Conservation (phyloP, 2,329 filamentous ascomycete genomes). For the Calonectria honghensis region DNA sequence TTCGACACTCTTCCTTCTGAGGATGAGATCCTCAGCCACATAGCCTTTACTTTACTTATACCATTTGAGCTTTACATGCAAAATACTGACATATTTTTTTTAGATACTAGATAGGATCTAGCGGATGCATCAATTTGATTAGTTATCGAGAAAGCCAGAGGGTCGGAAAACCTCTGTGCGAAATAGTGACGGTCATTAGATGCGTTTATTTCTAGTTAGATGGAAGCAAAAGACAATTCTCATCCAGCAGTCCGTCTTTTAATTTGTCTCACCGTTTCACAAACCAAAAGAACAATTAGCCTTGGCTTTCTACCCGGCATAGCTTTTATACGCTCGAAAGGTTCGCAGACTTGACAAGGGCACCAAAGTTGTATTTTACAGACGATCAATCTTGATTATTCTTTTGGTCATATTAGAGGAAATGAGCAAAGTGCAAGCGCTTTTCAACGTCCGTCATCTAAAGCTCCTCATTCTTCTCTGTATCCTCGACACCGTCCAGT, state of each 20-base stretch:
- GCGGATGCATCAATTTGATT: too few relatives aligned
- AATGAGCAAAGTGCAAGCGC: not conserved
- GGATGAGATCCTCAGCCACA: not conserved
- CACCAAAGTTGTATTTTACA: not conserved
- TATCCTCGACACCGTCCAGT: conserved; percentile 60
- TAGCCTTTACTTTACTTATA: not conserved
- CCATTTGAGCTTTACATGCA: not conserved
- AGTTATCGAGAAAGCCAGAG: too few relatives aligned
- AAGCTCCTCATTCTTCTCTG: conserved; percentile 40
- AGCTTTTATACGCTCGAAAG: too few relatives aligned
- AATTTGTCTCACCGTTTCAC: too few relatives aligned
- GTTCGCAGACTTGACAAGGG: too few relatives aligned
- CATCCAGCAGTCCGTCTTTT: not conserved
- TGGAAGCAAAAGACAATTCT: not conserved
- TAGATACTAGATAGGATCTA: too few relatives aligned
- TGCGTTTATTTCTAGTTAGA: not conserved
- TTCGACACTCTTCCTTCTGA: not conserved
- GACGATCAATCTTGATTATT: not conserved
- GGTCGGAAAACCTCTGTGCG: too few relatives aligned
- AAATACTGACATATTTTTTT: too few relatives aligned
- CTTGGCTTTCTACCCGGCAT: too few relatives aligned
- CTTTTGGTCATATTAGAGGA: not conserved
- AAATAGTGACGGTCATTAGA: not conserved
- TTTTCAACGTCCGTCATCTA: not conserved
- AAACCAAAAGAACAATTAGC: too few relatives aligned